Evolutionary conservation across 768 basidiomycete species (phyloP), one percentile per base, ranked within the genome.

Genomic region (Candolleomyces efflorescens): DNA sequence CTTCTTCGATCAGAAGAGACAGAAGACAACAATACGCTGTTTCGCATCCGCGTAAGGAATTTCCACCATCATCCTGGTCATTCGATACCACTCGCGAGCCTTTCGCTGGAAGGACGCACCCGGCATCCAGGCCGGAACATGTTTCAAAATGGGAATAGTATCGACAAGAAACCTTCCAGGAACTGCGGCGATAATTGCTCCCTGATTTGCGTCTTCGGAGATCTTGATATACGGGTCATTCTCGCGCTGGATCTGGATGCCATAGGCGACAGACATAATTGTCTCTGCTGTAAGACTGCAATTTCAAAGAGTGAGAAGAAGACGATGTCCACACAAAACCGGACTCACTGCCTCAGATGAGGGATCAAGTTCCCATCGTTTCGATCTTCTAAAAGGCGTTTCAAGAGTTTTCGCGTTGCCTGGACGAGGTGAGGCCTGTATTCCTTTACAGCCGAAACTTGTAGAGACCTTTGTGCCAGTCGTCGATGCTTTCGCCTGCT

Each of bases 71-170:
- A 64, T 62, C 13, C 67, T 59, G n/a, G 71, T 63, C 12, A 68
- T 62, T 49, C 60, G 64, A 3, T 65, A 67, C 74, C 78, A 80
- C 59, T 72, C 68, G 43, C 64, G 67, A 0, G 79, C 80, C 56
- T 66, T 69, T 50, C 60, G 56, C 64, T 80, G 73, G 69, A 71
- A 75, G 0, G 64, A 62, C 3, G 73, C 68, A 11, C 70, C 69
- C 10, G 73, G 73, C 10, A 73, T 26, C 69, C 70, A 75, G 13
- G 57, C 58, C 3, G 72, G 73, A 20, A 74, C 56, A 44, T 68
- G 64, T 52, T 64, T 68, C 53, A 73, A 45, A 11, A 59, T 37
- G 1, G 69, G 69, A 18, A 74, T n/a, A 23, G 59, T 27, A 45
- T 69, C 71, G 17, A 74, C 74, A 4, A 72, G 60, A 48, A 65